A percentile compares a stretch with the other conserved stretches of the same genome.
These are phyloP conservation scores for Fragilaria crotonensis DNA, from an alignment of 108 stramenopile genomes.

Conservation along the genomic window DNA sequence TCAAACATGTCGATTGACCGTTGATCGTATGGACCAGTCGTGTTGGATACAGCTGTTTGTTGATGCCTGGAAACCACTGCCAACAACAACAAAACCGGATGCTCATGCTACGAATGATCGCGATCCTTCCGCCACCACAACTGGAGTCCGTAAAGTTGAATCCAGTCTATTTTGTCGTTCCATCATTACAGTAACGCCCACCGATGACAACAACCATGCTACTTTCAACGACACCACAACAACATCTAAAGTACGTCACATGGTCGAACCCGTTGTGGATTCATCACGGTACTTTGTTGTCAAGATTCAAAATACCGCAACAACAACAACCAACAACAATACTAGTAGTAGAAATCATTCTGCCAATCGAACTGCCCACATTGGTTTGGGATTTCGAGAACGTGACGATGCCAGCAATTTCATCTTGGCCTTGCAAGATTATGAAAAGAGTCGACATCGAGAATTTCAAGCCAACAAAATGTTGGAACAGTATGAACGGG, in stretches of 20 bases:
- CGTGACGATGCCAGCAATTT: constrained; percentile 78
- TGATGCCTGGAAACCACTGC: constrained; percentile 23
- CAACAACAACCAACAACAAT: too few species aligned
- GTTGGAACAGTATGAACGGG: constrained; percentile 25
- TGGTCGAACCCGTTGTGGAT: constrained; percentile 68
- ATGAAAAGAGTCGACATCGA: constrained; percentile 34
- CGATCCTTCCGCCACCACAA: constrained; percentile 23
- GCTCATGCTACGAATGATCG: constrained; percentile 6
- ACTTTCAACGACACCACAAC: neutral
- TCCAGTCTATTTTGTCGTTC: too few species aligned
- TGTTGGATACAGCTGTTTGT: constrained; percentile 30
- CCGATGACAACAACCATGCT: too few species aligned
- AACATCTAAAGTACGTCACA: constrained; percentile 20
- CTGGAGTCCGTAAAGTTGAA: constrained; percentile 32
- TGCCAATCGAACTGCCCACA: constrained; percentile 55
- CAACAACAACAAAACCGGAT: too few species aligned
- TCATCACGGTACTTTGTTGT: constrained; percentile 77
- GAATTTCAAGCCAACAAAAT: constrained; percentile 38
- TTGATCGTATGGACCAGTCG: constrained; percentile 21
- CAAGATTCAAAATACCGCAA: constrained; percentile 57
- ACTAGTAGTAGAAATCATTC: too few species aligned
- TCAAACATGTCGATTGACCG: constrained; percentile 43
- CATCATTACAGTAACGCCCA: too few species aligned
- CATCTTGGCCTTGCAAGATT: constrained; percentile 61
- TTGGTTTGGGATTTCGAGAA: constrained; percentile 80